These are phyloP conservation scores for Sarcomyxa edulis DNA, from an alignment of 768 basidiomycete species.

Conservation along the genomic window DNA sequence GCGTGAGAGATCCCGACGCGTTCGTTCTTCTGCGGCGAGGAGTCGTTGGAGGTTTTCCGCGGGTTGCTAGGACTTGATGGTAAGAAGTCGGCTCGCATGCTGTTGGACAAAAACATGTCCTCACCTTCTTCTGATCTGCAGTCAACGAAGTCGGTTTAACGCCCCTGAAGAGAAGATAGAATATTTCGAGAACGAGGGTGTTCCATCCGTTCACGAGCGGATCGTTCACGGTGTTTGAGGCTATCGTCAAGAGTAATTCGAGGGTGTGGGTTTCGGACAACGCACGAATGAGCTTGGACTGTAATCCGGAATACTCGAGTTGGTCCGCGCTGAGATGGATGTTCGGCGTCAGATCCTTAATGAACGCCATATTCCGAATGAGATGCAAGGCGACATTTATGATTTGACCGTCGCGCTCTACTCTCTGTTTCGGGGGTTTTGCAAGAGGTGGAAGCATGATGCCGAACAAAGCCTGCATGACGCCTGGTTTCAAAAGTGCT, in stretches of 20 bases:
- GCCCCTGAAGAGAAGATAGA: constrained; percentile 86
- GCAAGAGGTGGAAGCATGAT: constrained; percentile 77
- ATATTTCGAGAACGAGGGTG: constrained; percentile 85
- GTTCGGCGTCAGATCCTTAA: constrained; percentile 78
- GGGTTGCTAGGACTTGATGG: constrained; percentile 47
- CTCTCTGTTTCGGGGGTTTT: constrained; percentile 62
- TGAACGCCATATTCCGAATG: constrained; percentile 90
- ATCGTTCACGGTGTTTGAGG: constrained; percentile 71
- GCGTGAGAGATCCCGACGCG: constrained; percentile 50
- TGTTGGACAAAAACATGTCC: constrained; percentile 10
- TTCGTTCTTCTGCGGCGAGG: constrained; percentile 70
- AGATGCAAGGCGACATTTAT: constrained; percentile 86
- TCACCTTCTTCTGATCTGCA: constrained; percentile 61
- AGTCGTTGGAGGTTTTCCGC: constrained; percentile 65
- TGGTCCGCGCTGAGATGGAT: constrained; percentile 71
- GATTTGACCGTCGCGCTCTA: constrained; percentile 78
- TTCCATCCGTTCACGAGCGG: constrained; percentile 84
- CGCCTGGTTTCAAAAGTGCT: constrained; percentile 60
- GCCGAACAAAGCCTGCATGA: constrained; percentile 66
- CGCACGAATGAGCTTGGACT: constrained; percentile 68
- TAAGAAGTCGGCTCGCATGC: constrained; percentile 8
- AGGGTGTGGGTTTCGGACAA: constrained; percentile 70
- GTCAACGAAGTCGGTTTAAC: constrained; percentile 57
- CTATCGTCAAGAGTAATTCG: constrained; percentile 79
- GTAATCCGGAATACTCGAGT: constrained; percentile 72